These are phyloP conservation scores for Boletus pseudo-olivaceus DNA, from an alignment of 768 basidiomycete species.

Conservation along the genomic window DNA sequence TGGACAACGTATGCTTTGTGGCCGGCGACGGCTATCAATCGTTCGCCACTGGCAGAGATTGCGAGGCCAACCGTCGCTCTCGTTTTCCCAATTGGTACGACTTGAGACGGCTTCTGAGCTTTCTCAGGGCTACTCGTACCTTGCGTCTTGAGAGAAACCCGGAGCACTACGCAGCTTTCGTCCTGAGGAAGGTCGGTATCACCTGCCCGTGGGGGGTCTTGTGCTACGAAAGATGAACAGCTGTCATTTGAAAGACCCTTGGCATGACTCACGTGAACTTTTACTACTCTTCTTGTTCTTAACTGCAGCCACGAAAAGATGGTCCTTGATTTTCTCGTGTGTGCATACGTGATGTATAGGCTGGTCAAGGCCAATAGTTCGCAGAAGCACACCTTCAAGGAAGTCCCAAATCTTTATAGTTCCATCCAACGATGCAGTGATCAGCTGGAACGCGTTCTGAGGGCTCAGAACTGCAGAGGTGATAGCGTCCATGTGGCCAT, in stretches of 20 bases:
- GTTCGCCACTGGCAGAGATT: slow-evolving; percentile 72
- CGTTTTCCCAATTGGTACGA: slow-evolving; percentile 63
- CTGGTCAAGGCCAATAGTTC: slow-evolving; percentile 66
- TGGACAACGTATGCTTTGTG: slow-evolving; percentile 75
- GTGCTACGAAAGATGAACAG: slow-evolving; percentile 11
- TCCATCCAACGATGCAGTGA: slow-evolving; percentile 85
- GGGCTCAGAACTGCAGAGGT: slow-evolving; percentile 79
- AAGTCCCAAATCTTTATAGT: slow-evolving; percentile 90
- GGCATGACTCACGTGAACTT: slow-evolving; percentile 15
- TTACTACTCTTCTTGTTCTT: slow-evolving; percentile 45
- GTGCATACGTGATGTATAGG: slow-evolving; percentile 70
- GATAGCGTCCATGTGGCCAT: slow-evolving; percentile 48
- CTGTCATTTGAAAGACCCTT: background rate
- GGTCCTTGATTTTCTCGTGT: slow-evolving; percentile 64
- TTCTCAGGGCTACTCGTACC: slow-evolving; percentile 39
- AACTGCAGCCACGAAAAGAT: slow-evolving; percentile 67
- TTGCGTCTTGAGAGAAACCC: slow-evolving; percentile 53
- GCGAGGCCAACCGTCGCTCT: slow-evolving; percentile 59
- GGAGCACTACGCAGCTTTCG: slow-evolving; percentile 49
- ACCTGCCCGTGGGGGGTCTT: background rate
- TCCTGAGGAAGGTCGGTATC: slow-evolving; percentile 31
- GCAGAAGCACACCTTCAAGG: slow-evolving; percentile 75
- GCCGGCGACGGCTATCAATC: slow-evolving; percentile 72
- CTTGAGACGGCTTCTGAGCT: slow-evolving; percentile 44
- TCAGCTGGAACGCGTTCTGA: slow-evolving; percentile 83